Percentiles rank a stretch among this genome's conserved stretches.
phyloP scores from a whole-genome alignment of 2,329 filamentous ascomycete species.

The Blumeria graminis region DNA sequence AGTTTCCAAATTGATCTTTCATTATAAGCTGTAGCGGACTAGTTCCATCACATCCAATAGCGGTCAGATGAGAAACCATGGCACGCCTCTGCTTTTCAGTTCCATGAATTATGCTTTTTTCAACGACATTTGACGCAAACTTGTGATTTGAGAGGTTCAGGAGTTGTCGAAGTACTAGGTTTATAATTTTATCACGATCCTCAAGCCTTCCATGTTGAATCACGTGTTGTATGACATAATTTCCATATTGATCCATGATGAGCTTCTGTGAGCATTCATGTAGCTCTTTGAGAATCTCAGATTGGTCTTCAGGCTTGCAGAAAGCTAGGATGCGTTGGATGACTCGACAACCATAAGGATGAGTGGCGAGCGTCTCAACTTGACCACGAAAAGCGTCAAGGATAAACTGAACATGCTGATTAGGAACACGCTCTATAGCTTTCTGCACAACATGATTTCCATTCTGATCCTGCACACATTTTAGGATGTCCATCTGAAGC shows the following conservation, averaged over 20 bases:
- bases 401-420: constrained; percentile 62
- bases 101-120: constrained; percentile 63
- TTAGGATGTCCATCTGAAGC: constrained; percentile 49
- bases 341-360: constrained; percentile 76
- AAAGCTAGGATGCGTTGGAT: constrained; percentile 80
- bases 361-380: constrained; percentile 47
- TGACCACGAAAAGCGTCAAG: constrained; percentile 57
- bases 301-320: constrained; percentile 46
- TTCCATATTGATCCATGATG: constrained; percentile 74
- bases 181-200: constrained; percentile 50
- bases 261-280: constrained; percentile 46
- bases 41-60: constrained; percentile 36
- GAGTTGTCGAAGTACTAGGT: constrained; percentile 46
- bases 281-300: constrained; percentile 53
- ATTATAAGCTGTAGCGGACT: constrained; percentile 54
- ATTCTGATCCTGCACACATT: constrained; percentile 65
- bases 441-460: constrained; percentile 96
- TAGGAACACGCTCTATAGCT: constrained; percentile 59
- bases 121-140: constrained; percentile 89
- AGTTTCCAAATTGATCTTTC: constrained; percentile 84
- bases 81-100: constrained; percentile 40
- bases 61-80: constrained; percentile 41
- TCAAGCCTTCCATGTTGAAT: constrained; percentile 53
- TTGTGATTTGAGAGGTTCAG: constrained; percentile 76
- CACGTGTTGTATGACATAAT: constrained; percentile 89